These are phyloP conservation scores for Tylopilus plumbeoviolaceoides DNA, from an alignment of 768 basidiomycete genomes.

Conservation along the genomic window DNA sequence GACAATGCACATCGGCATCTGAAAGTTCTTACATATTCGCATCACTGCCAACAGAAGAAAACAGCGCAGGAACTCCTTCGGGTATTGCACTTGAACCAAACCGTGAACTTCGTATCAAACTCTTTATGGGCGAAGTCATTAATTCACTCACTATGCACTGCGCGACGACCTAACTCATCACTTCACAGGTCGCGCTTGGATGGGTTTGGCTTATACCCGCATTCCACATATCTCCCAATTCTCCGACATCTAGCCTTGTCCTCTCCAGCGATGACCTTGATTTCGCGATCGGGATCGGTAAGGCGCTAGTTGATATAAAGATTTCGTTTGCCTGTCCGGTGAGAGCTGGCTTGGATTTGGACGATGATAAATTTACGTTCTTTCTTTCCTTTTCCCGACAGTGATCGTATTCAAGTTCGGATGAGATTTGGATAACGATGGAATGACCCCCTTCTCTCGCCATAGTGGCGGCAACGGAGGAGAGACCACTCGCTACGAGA, in stretches of 20 bases:
- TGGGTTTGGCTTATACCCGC: slow-evolving; percentile 87
- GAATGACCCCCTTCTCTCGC: too few species aligned
- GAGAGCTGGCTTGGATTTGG: neutral
- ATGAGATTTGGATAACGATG: neutral
- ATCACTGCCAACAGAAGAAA: slow-evolving; percentile 2
- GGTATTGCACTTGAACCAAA: slow-evolving; percentile 61
- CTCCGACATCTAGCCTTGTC: slow-evolving; percentile 32
- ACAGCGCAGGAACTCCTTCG: slow-evolving; percentile 11
- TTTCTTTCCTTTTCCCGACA: neutral
- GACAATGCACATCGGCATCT: neutral
- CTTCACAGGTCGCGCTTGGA: slow-evolving; percentile 62
- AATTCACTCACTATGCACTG: slow-evolving; percentile 7
- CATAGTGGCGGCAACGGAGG: neutral
- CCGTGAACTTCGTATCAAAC: slow-evolving; percentile 66
- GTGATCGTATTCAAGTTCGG: neutral
- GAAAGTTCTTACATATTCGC: slow-evolving; percentile 4
- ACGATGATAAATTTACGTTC: neutral
- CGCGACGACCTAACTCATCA: neutral
- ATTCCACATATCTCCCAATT: slow-evolving; percentile 67
- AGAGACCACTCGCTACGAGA: neutral
- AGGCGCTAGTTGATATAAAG: slow-evolving; percentile 59
- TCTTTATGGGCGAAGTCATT: slow-evolving; percentile 66
- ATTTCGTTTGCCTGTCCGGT: slow-evolving; percentile 53
- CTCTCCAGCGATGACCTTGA: slow-evolving; percentile 66
- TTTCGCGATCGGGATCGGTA: slow-evolving; percentile 73